These are phyloP conservation scores for Anisogramma anomala DNA, from an alignment of 2,329 filamentous ascomycete species.

Conservation along the genomic window DNA sequence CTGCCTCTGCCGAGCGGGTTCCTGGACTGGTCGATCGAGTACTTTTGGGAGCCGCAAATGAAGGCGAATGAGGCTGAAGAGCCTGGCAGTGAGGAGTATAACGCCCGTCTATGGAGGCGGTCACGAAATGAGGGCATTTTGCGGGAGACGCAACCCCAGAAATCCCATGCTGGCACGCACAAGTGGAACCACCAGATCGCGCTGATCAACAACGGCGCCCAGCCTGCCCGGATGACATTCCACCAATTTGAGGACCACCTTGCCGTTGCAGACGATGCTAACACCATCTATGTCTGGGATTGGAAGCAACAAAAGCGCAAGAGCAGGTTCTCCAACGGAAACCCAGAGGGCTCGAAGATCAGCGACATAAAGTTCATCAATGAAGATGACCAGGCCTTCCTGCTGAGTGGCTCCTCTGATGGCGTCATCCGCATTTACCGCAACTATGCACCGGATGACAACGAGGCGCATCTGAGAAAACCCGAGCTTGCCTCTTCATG, in stretches of 20 bases:
- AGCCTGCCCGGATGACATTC: conserved; percentile 87
- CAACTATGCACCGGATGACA: conserved; percentile 63
- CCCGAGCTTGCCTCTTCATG: conserved; percentile 84
- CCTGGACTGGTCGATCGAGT: conserved; percentile 91
- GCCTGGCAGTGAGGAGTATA: conserved; percentile 91
- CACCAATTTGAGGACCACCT: conserved; percentile 97
- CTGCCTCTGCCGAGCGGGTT: conserved; percentile 76
- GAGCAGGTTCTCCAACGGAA: conserved; percentile 85
- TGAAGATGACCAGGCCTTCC: conserved; percentile 87
- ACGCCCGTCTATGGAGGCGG: conserved; percentile 83
- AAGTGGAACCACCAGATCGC: conserved; percentile 77
- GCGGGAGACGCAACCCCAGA: conserved; percentile 83
- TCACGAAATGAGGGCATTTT: conserved; percentile 89
- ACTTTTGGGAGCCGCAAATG: conserved; percentile 98
- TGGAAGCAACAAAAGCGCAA: conserved; percentile 69
- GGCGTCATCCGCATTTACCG: conserved; percentile 89
- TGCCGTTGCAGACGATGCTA: conserved; percentile 83
- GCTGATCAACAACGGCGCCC: conserved; percentile 78
- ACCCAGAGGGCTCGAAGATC: conserved; percentile 80
- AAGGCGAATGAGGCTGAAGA: conserved; percentile 91
- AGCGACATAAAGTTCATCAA: conserved; percentile 97
- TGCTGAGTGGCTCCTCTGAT: conserved; percentile 92
- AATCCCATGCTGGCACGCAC: conserved; percentile 72
- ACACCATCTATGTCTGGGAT: conserved; percentile 87
- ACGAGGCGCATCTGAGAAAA: conserved; percentile 29